Base-by-base conservation (phyloP, 345 rosid species). In the Diplotaxis tenuifolia region DNA sequence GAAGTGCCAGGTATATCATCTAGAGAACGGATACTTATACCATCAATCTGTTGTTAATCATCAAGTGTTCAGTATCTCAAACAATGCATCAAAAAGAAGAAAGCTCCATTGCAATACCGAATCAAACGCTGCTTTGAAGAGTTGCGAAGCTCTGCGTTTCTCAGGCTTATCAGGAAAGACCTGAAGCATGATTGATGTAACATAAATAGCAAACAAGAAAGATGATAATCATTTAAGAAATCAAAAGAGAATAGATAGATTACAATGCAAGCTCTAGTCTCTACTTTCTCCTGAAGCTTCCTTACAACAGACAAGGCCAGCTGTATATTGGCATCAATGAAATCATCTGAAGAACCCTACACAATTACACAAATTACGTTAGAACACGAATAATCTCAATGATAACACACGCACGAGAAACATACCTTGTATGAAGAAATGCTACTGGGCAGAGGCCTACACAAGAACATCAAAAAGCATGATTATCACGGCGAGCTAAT, bases 331-430 rank as follows among this genome's bases (percentile, higher is more conserved):
- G 98, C 97, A 68, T 91, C 97, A 67, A 83, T 94, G 82, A 87
- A 94, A 18, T 94, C 98, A 77, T 91, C 96, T 81, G 98, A 94
- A 76, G 97, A 91, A 74, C 97, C 98, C 97, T 91, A 83, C 1
- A 85, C 81, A 85, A 58, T 73, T 55, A 73, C 23, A 50, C 32
- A 74, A 11, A 72, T 6, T 27, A 28, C 42, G 4, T 5, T 18
- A 20, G 25, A 16, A 9, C 34, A 16, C 12, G 15, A 31, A 16
- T 4, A 31, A 0, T 22, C 7, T 7, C 32, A 32, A 32, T 6
- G 50, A 4, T 45, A 45, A 19, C 25, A 62, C 12, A n/a, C n/a
- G n/a, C n/a, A n/a, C n/a, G n/a, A 38, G 73, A 58, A 27, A 1
- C 15, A 54, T 6, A 91, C 98, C 98, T 89, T 93, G 74, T 91